These are phyloP conservation scores for Kodamaea lidongshanica DNA, from an alignment of 805 yeast species.

Conservation along the genomic window DNA sequence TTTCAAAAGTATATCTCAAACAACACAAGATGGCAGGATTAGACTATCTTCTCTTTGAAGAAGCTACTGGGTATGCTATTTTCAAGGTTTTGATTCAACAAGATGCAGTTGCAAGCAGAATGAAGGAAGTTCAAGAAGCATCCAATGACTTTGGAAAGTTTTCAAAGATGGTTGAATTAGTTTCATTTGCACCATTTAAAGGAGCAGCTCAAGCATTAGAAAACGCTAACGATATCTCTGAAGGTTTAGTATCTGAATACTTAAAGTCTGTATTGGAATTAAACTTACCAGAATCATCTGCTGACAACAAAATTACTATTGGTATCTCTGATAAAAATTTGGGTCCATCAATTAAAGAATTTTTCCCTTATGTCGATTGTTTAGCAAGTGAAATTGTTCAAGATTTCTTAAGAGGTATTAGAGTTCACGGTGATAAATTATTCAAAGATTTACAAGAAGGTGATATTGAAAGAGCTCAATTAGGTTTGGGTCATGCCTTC, in stretches of 20 bases:
- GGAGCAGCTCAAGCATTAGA: slow-evolving; percentile 99
- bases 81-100: slow-evolving; percentile 92
- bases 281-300: slow-evolving; percentile 75
- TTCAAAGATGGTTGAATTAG: slow-evolving; percentile 88
- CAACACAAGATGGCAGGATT: slow-evolving; percentile 25
- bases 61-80: slow-evolving; percentile 96
- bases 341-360: slow-evolving; percentile 95
- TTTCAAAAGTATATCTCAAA: slow-evolving; percentile 5
- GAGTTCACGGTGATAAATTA: slow-evolving; percentile 83
- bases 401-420: slow-evolving; percentile 90
- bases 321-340: slow-evolving; percentile 93
- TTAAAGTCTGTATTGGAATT: slow-evolving; percentile 83
- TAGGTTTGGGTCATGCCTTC: slow-evolving; percentile 98
- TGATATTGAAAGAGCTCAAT: slow-evolving; percentile 95
- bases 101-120: slow-evolving; percentile 86
- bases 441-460: slow-evolving; percentile 90
- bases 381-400: slow-evolving; percentile 87
- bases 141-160: slow-evolving; percentile 78
- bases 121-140: slow-evolving; percentile 91
- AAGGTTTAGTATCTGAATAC: slow-evolving; percentile 91
- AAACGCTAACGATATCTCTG: slow-evolving; percentile 96
- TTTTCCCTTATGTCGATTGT: slow-evolving; percentile 84
- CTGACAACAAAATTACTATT: slow-evolving; percentile 59
- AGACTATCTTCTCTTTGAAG: slow-evolving; percentile 93
- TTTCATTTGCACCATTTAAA: slow-evolving; percentile 95